Conservation (phyloP, 768 basidiomycete genomes). For the Naganishia onofrii region DNA sequence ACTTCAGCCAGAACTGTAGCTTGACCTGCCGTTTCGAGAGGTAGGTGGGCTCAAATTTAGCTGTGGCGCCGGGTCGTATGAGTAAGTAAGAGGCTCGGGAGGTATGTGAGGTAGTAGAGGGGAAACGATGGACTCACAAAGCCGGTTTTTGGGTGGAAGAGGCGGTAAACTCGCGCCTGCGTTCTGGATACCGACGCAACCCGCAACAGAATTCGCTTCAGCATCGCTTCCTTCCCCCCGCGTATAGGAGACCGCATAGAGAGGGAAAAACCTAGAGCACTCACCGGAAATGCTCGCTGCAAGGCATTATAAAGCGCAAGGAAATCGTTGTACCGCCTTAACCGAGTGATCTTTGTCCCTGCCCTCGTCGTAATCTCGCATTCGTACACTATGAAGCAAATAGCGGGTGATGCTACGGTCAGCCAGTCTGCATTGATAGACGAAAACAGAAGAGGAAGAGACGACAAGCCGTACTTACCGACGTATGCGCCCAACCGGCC, state of each 20-base stretch:
- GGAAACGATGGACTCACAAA: constrained; percentile 33
- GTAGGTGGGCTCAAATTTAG: constrained; percentile 45
- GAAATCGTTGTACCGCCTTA: constrained; percentile 47
- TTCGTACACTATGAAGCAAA: constrained; percentile 42
- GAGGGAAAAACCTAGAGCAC: background rate
- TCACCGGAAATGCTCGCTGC: constrained; percentile 36
- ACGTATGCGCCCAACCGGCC: constrained; percentile 45
- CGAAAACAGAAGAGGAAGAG: too few species aligned
- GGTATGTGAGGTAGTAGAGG: too few species aligned
- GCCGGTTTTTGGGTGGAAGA: constrained; percentile 46
- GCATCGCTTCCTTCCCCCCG: background rate
- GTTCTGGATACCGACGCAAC: background rate
- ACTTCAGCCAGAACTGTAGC: constrained; percentile 45
- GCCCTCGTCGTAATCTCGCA: constrained; percentile 39
- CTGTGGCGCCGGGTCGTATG: too few species aligned
- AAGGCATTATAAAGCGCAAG: constrained; percentile 37
- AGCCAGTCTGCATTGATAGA: too few species aligned
- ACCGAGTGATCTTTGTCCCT: constrained; percentile 32
- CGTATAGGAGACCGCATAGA: background rate
- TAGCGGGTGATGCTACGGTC: background rate
- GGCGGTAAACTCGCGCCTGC: constrained; percentile 37
- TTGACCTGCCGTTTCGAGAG: constrained; percentile 43
- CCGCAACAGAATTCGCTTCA: background rate
- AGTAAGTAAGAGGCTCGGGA: too few species aligned
- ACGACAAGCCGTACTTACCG: constrained; percentile 36